A percentile compares a stretch with the other conserved stretches of the same genome.
These are phyloP conservation scores for Vitis hybrid DNA, from an alignment of 177 flowering plant species.

Conservation along the genomic window DNA sequence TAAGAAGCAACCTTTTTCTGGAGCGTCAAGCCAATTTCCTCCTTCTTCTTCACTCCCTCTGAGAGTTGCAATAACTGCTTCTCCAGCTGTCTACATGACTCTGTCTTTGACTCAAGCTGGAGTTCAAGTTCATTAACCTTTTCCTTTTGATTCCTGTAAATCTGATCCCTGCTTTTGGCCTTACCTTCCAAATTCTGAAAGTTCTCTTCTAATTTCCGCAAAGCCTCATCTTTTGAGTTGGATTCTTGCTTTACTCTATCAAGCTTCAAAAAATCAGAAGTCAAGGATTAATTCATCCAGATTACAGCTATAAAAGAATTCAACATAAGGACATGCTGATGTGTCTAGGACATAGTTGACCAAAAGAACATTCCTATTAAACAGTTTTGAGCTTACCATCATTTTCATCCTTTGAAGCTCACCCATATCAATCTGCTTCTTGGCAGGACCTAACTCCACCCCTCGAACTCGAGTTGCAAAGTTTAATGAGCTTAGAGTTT, in stretches of 20 bases:
- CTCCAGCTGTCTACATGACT: constrained; percentile 18
- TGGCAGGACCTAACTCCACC: constrained; percentile 86
- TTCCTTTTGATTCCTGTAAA: constrained; percentile 20
- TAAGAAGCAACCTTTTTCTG: constrained; percentile 25
- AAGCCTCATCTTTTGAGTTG: constrained; percentile 25
- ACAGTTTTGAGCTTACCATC: constrained; percentile 43
- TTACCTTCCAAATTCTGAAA: constrained; percentile 25
- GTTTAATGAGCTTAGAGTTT: constrained; percentile 85
- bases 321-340: too few species aligned
- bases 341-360: too few species aligned
- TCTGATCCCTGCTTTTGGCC: constrained; percentile 26
- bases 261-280: constrained; percentile 17
- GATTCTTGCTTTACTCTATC: constrained; percentile 31
- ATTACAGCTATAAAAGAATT: background rate
- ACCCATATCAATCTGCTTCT: constrained; percentile 74
- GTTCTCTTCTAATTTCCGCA: constrained; percentile 26
- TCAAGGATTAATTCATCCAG: background rate
- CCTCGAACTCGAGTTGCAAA: constrained; percentile 95
- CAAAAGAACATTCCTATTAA: too few species aligned
- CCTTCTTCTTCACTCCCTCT: constrained; percentile 24
- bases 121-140: constrained; percentile 28
- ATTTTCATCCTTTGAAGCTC: constrained; percentile 82
- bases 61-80: constrained; percentile 26
- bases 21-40: constrained; percentile 17
- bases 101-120: constrained; percentile 23